These are phyloP conservation scores for Kodamaea anthophila DNA, from an alignment of 1,139 yeast genomes.

Conservation along the genomic window DNA sequence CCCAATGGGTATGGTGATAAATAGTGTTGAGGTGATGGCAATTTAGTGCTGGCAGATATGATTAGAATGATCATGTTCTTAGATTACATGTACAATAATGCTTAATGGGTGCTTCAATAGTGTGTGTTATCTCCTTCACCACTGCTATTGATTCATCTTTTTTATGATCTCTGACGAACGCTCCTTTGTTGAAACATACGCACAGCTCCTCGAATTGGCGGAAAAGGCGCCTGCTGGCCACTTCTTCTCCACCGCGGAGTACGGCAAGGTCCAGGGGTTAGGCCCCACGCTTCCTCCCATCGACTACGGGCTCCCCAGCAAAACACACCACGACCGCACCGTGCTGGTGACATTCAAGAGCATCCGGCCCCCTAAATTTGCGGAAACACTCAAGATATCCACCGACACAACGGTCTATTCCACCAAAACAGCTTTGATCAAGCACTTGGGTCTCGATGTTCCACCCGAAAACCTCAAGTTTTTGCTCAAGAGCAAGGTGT, in stretches of 20 bases:
- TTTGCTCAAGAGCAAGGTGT: conserved; percentile 39
- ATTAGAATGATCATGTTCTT: too few relatives aligned
- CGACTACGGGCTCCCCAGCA: conserved; percentile 23
- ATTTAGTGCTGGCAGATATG: too few relatives aligned
- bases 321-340: conserved; percentile 3
- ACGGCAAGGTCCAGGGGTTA: conserved; percentile 26
- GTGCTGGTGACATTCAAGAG: conserved; percentile 30
- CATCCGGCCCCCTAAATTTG: conserved; percentile 41
- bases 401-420: conserved; percentile 26
- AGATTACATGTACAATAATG: too few relatives aligned
- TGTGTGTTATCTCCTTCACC: too few relatives aligned
- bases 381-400: conserved; percentile 20
- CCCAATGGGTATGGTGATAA: too few relatives aligned
- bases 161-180: conserved; percentile 12
- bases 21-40: too few relatives aligned
- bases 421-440: conserved; percentile 28
- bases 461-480: conserved; percentile 32
- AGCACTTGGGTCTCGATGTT: conserved; percentile 18
- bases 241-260: conserved; percentile 30
- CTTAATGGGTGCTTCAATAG: too few relatives aligned
- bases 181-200: conserved; percentile 29
- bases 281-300: conserved; percentile 39
- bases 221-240: conserved; percentile 18
- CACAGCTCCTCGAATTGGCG: conserved; percentile 28
- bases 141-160: too few relatives aligned